Conservation (phyloP, 352 stramenopile species). For the Pythium apleroticum region DNA sequence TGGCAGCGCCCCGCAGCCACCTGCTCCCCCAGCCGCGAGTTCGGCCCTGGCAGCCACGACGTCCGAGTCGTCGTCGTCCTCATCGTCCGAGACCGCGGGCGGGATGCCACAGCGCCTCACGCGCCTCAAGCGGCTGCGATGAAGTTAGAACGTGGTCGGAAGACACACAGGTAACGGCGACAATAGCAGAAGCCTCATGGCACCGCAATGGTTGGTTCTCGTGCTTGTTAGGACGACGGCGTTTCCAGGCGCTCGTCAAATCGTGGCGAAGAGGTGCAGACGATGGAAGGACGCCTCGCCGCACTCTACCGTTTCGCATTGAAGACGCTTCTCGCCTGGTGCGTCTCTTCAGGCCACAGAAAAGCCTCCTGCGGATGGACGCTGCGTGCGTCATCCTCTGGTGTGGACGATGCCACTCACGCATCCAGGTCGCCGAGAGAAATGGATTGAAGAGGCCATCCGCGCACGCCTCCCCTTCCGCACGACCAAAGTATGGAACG, state of each 20-base stretch:
- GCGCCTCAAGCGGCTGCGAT: conserved; percentile 24
- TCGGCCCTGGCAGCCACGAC: neutral
- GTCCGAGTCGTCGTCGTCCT: conserved; percentile 7
- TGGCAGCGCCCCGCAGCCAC: neutral
- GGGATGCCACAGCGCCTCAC: conserved; percentile 5
- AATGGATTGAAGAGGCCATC: no score
- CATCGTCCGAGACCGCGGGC: neutral
- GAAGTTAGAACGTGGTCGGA: neutral
- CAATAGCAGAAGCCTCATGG: neutral
- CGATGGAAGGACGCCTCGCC: neutral
- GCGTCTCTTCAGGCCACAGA: neutral
- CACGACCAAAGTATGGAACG: no score
- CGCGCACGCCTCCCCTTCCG: no score
- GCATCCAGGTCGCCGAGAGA: no score
- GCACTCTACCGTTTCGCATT: no score
- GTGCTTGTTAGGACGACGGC: neutral
- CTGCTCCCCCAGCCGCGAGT: neutral
- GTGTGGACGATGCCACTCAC: no score
- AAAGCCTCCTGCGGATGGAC: neutral
- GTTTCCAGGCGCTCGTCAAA: no score
- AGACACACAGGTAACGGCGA: neutral
- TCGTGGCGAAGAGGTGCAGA: no score
- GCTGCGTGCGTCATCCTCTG: neutral
- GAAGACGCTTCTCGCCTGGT: neutral
- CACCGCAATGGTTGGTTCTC: neutral